Base-by-base conservation (phyloP, 768 basidiomycete species). In the Suillus decipiens region DNA sequence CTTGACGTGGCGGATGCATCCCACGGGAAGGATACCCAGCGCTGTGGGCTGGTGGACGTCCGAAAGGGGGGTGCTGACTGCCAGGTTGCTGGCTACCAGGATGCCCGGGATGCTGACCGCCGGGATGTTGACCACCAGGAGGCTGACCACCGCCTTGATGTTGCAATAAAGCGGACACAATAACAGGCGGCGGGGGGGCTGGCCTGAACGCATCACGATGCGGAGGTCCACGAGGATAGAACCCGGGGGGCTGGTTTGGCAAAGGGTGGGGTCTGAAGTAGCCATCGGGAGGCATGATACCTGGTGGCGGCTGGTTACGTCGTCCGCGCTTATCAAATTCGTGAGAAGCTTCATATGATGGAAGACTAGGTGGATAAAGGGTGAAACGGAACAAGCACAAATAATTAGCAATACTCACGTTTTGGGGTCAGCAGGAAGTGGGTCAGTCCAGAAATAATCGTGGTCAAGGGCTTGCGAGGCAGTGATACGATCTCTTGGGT, bases 361-460 rank as follows among this genome's bases (percentile, higher is more conserved):
- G 90, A 33, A 92, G 79, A 54, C 91, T 93, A 62, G 6, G 22
- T 34, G 33, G 19, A 43, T 31, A 53, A 9, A 28, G 33, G 55
- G 42, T 28, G 2, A 43, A 50, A 34, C 15, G 59, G 53, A 59
- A 51, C 15, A n/a, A 37, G 55, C 11, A 43, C 36, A 19, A n/a
- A 12, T 19, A 22, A 66, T 36, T 9, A 48, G 24, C 14, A 56
- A 28, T 9, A 78, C 86, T 63, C 69, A 92, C 92, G 85, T 84
- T 74, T 88, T 90, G 1, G 91, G 92, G 77, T 93, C 90, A 24
- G 91, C 91, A 41, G 95, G 92, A 42, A 94, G 69, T 0, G 96
- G 96, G 66, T 92, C 88, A 0, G 88, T 89, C 93, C 93, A 97
- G 75, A 99, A 97, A 79, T 95, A 99, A 22, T 92, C 88, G 72